Percentiles rank a stretch among this genome's conserved stretches.
phyloP scores from a whole-genome alignment of 1,139 yeast genomes.

The Candida freyschussii region DNA sequence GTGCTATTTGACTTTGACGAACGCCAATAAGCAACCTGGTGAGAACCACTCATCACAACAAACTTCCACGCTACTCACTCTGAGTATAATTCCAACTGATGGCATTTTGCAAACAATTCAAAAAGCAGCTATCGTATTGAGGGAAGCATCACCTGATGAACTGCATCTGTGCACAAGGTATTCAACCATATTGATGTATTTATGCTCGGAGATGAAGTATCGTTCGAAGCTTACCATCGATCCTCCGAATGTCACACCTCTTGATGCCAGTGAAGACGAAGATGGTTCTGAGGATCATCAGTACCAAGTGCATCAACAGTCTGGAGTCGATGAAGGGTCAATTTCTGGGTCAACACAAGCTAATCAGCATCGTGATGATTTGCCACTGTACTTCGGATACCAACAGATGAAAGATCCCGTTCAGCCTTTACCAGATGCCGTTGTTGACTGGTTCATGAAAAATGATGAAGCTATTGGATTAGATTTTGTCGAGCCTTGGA shows the following conservation, averaged over 20 bases:
- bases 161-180: slow-evolving; percentile 78
- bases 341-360: neutral
- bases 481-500: slow-evolving; percentile 86
- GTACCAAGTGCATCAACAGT: slow-evolving; percentile 2
- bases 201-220: slow-evolving; percentile 68
- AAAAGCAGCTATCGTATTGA: slow-evolving; percentile 65
- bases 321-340: neutral
- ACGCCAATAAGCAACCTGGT: slow-evolving; percentile 27
- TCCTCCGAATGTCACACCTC: slow-evolving; percentile 23
- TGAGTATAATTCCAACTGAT: slow-evolving; percentile 63
- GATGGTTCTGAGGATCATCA: slow-evolving; percentile 8
- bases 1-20: slow-evolving; percentile 67
- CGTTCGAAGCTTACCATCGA: slow-evolving; percentile 24
- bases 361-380: neutral
- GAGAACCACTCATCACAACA: slow-evolving; percentile 28
- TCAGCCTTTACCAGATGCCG: slow-evolving; percentile 42
- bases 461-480: slow-evolving; percentile 63
- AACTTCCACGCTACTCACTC: slow-evolving; percentile 46
- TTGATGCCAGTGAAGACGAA: slow-evolving; percentile 21
- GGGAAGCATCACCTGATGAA: slow-evolving; percentile 88
- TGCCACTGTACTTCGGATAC: slow-evolving; percentile 11
- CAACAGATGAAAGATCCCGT: slow-evolving; percentile 16
- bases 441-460: slow-evolving; percentile 68
- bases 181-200: slow-evolving; percentile 72
- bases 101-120: slow-evolving; percentile 67